phyloP scores from a whole-genome alignment of 2,329 filamentous ascomycete species.

The Venturia carpophila region DNA sequence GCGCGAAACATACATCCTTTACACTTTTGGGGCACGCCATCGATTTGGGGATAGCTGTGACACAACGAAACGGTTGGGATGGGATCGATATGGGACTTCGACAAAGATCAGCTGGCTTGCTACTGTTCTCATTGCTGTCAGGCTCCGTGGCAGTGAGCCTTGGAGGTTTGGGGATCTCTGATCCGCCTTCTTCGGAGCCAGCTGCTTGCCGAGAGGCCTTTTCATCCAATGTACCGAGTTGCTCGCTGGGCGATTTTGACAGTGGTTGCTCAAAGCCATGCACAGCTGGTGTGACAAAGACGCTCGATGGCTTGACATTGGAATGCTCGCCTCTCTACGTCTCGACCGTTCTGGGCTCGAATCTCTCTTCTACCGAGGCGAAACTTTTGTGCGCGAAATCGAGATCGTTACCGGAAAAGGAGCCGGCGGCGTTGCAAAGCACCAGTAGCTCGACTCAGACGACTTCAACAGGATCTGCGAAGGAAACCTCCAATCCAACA shows the following conservation, averaged over 20 bases:
- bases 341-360: not conserved
- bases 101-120: not conserved
- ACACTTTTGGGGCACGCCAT: not conserved
- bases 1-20: not conserved
- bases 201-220: not conserved
- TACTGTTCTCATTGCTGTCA: not conserved
- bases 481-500: not conserved
- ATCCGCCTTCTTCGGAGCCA: not conserved
- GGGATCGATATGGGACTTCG: not conserved
- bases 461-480: not conserved
- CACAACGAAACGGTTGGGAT: not conserved
- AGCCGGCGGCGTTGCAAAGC: not conserved
- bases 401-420: not conserved
- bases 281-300: not conserved
- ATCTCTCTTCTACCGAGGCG: not conserved
- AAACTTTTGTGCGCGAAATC: not conserved
- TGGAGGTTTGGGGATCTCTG: not conserved
- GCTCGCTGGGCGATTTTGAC: not conserved
- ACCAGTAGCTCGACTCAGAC: not conserved
- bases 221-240: not conserved
- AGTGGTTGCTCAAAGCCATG: not conserved
- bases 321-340: constrained; percentile 3
- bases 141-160: not conserved
- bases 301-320: not conserved
- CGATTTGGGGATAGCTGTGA: not conserved